Evolutionary conservation across 2,329 filamentous ascomycete species (phyloP), one percentile per base, ranked within the genome.

Genomic region (Aspergillus neoniger): DNA sequence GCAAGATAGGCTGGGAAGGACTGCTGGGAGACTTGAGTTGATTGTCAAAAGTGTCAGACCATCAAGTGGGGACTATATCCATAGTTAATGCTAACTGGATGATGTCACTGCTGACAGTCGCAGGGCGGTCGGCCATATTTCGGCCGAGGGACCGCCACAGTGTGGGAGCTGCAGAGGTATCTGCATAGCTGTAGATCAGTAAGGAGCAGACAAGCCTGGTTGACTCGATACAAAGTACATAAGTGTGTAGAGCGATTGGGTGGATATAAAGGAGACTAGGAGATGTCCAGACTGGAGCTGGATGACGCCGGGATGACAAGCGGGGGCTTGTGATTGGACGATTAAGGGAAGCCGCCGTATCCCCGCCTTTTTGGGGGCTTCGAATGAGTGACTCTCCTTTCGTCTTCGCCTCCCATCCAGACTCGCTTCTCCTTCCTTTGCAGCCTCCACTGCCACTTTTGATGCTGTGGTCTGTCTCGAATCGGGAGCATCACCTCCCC

Each of bases 21-120:
- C 32, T 75, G 12, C 63, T 77, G 21, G 62, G 65, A n/a, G 69
- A 73, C n/a, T 75, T 77, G 32, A 36, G 4, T 14, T 36, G 32
- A 36, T 36, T 36, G 32, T 36, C 32, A 14, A 14, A 36, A 36
- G 32, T 36, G 32, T 36, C 32, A 36, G 10, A 14, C 32, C 32
- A 15, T 36, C 32, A 36, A 36, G 32, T 36, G 32, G 32, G 32
- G 32, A 36, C 32, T 14, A 14, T 36, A 36, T 36, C 32, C 32
- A 36, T 36, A 36, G 12, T 36, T 36, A 14, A 36, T 36, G 12
- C 32, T 36, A 5, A 14, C 32, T 36, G 32, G 32, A 36, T 36
- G 32, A 36, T 36, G 32, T 36, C 32, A 36, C 32, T 36, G 10
- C 28, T 10, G 9, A 10, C 32, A 36, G 32, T 36, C 32, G 5